Base-by-base conservation (phyloP, 805 yeast genomes). In the Yamadazyma philogaea region DNA sequence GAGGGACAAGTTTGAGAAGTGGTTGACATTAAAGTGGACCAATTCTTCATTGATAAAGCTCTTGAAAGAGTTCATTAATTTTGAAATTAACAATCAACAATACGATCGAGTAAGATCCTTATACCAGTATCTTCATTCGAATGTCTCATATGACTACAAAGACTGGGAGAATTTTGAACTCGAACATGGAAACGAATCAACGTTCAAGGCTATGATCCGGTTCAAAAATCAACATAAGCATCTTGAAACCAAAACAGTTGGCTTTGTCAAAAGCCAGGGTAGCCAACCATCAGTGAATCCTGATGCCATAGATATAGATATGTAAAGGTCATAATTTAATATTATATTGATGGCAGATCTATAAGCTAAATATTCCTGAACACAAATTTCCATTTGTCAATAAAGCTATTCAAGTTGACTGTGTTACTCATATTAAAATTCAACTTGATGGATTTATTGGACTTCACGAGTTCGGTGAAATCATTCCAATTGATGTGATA, bases 81-180 rank as follows among this genome's bases (percentile, higher is more conserved):
- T 81, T 39, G 97, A 91, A 59, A 56, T 63, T 3, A 50, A 53
- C 15, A 58, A 74, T 6, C 72, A 74, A 3, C 87, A 87, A 48
- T 57, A 66, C 14, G 66, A 60, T 4, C 64, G 96, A 38, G 88
- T 80, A 0, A 72, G 96, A 39, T 79, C 76, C 8, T 58, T 91
- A 6, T 74, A 75, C 48, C 72, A 68, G 42, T 83, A 50, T 39
- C 40, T 65, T 4, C 50, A 57, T 8, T 40, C 51, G 4, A 55
- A 55, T 27, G 39, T 49, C 3, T 34, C 45, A 15, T 43, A 43
- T n/a, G n/a, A 21, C 3, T 42, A 20, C 17, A 34, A 38, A 28
- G 42, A 43, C 21, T 90, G 96, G 95, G 81, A 81, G 41, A 56
- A 66, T 8, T 87, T 89, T 58, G 98, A 90, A 56, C 57, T 85